A percentile compares a stretch with the other conserved stretches of the same genome.
Evolutionary conservation across 1,284 basidiomycete species (phyloP).

Genomic region (Cystobasidium pallidum): DNA sequence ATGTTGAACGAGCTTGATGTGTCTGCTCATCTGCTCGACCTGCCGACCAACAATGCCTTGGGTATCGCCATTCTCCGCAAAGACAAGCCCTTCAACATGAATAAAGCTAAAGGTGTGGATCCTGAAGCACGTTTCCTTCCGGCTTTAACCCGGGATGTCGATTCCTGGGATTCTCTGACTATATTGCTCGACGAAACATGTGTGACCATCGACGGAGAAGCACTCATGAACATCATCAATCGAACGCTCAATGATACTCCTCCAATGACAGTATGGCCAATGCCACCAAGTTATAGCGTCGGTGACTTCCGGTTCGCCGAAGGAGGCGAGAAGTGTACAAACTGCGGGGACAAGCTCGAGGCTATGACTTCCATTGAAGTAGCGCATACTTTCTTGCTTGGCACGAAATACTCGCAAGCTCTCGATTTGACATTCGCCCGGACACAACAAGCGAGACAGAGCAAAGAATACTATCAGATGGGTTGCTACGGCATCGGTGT

Average conservation of each 20-base stretch:
- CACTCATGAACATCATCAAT: constrained; percentile 19
- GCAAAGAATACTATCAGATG: constrained; percentile 55
- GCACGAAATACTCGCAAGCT: constrained; percentile 54
- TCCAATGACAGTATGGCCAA: constrained; percentile 46
- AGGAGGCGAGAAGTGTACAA: constrained; percentile 52
- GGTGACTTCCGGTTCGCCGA: constrained; percentile 25
- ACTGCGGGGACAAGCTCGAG: constrained; percentile 43
- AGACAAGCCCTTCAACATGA: constrained; percentile 48
- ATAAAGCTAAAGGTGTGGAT: constrained; percentile 49
- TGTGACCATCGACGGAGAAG: constrained; percentile 43
- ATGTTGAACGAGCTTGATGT: constrained; percentile 29
- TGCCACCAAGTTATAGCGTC: constrained; percentile 42
- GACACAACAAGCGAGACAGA: constrained; percentile 15
- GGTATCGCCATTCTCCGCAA: constrained; percentile 49
- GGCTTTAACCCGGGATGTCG: constrained; percentile 22
- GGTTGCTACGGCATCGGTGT: constrained; percentile 58
- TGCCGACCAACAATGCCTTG: constrained; percentile 41
- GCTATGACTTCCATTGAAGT: constrained; percentile 55
- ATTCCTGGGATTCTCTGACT: constrained; percentile 41
- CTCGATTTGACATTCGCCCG: constrained; percentile 49
- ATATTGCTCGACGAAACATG: constrained; percentile 46
- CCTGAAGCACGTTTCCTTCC: constrained; percentile 14
- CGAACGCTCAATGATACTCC: constrained; percentile 36
- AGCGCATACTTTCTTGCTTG: constrained; percentile 57
- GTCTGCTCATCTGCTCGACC: constrained; percentile 35